Conservation (phyloP, 257 asterid genomes). For the Solanum pennellii region DNA sequence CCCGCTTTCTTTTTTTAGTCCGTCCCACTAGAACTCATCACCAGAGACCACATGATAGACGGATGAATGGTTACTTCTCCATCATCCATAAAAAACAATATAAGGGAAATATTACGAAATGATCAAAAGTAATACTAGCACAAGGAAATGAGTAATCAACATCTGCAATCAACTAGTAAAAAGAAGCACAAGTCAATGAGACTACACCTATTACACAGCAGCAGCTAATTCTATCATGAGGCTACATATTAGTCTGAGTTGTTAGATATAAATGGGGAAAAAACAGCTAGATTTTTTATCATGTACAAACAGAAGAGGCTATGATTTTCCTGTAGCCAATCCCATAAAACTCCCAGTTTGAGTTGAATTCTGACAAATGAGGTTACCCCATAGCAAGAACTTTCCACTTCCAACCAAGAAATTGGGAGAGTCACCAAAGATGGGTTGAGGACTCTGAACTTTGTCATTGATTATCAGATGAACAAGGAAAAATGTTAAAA, state of each 20-base stretch:
- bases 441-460: background rate
- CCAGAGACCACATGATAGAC: background rate
- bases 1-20: background rate
- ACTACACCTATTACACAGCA: background rate
- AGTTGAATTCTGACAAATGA: background rate
- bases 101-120: background rate
- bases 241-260: background rate
- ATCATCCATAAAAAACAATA: background rate
- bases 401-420: background rate
- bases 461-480: background rate
- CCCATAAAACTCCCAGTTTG: background rate
- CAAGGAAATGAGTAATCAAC: background rate
- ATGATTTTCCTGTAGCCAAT: background rate
- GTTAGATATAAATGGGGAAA: background rate
- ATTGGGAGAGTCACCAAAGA: background rate
- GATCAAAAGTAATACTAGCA: background rate
- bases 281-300: background rate
- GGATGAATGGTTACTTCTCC: background rate
- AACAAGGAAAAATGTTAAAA: background rate
- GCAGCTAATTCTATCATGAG: background rate
- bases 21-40: background rate
- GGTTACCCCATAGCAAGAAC: background rate
- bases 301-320: background rate
- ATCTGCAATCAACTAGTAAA: background rate
- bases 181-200: background rate